phyloP scores from a whole-genome alignment of 805 yeast species.

The Candida taoyuanica region DNA sequence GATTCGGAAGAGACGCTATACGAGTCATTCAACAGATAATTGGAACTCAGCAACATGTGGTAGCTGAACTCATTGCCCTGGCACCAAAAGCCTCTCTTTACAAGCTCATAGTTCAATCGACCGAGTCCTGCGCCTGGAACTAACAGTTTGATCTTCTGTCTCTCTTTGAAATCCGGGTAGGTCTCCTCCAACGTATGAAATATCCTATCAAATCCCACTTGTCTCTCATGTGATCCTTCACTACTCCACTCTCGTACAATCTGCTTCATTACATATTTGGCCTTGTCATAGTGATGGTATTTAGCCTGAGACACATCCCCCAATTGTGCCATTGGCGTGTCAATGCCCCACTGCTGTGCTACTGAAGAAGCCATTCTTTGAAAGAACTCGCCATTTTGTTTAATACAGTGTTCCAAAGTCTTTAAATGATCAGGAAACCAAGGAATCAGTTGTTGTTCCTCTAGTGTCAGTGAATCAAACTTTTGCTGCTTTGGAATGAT shows the following conservation, averaged over 20 bases:
- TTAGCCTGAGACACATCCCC: conserved; percentile 25
- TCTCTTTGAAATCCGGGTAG: conserved; percentile 33
- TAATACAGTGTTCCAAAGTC: conserved; percentile 39
- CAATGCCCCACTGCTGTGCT: conserved; percentile 48
- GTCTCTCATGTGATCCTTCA: conserved; percentile 47
- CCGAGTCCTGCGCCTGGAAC: conserved; percentile 68
- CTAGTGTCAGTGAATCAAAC: conserved; percentile 32
- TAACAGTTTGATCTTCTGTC: conserved; percentile 41
- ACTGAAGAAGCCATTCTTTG: conserved; percentile 38
- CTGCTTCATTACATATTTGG: conserved; percentile 51
- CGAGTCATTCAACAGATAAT: conserved; percentile 47
- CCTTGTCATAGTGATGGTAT: conserved; percentile 49
- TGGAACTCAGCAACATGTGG: conserved; percentile 58
- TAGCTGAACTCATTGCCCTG: conserved; percentile 66
- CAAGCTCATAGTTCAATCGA: conserved; percentile 51
- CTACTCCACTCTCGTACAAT: conserved; percentile 58
- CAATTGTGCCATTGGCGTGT: conserved; percentile 38
- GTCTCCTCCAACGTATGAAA: conserved; percentile 27
- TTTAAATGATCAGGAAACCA: conserved; percentile 45
- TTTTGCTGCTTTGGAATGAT: conserved; percentile 31
- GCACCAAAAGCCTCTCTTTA: conserved; percentile 49
- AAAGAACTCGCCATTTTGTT: conserved; percentile 41
- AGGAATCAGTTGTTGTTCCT: conserved; percentile 41
- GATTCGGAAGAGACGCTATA: conserved; percentile 35
- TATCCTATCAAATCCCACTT: conserved; percentile 34